Evolutionary conservation across 768 basidiomycete species (phyloP).

Genomic region (Phlegmacium glaucopus): DNA sequence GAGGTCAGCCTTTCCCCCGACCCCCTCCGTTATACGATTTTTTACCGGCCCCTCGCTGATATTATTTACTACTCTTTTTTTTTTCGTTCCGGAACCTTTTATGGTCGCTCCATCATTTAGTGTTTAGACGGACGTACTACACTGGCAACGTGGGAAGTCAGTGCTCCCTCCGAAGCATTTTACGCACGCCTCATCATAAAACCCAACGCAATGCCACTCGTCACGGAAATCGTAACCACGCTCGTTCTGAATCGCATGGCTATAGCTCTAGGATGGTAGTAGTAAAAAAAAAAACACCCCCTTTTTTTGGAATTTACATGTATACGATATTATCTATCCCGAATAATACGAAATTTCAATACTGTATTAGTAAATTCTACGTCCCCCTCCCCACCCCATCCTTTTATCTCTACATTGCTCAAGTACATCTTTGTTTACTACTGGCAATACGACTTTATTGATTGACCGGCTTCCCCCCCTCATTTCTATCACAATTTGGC

Average conservation of each 20-base stretch:
- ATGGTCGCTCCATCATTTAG: conserved; percentile 36
- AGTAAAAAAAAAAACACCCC: no score
- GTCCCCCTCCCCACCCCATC: background rate
- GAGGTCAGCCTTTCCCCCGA: conserved; percentile 59
- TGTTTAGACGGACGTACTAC: conserved; percentile 59
- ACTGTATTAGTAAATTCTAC: conserved; percentile 14
- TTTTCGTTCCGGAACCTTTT: conserved; percentile 1
- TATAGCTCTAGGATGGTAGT: conserved; percentile 53
- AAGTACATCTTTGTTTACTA: no score
- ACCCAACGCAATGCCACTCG: conserved; percentile 52
- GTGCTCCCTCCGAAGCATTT: conserved; percentile 52
- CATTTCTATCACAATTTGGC: no score
- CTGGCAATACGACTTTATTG: no score
- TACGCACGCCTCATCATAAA: conserved; percentile 59
- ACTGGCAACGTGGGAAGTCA: conserved; percentile 68
- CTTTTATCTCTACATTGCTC: background rate
- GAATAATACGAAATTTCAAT: no score
- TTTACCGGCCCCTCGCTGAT: no score
- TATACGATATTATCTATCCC: no score
- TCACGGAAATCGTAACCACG: conserved; percentile 78
- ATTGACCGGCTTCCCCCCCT: no score
- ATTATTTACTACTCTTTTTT: background rate
- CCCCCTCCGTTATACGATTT: conserved; percentile 3
- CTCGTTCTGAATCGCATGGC: conserved; percentile 74
- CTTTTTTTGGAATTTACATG: no score